Evolutionary conservation across 495 filamentous ascomycete genomes (phyloP).

Genomic region (Acidiella bohemica): DNA sequence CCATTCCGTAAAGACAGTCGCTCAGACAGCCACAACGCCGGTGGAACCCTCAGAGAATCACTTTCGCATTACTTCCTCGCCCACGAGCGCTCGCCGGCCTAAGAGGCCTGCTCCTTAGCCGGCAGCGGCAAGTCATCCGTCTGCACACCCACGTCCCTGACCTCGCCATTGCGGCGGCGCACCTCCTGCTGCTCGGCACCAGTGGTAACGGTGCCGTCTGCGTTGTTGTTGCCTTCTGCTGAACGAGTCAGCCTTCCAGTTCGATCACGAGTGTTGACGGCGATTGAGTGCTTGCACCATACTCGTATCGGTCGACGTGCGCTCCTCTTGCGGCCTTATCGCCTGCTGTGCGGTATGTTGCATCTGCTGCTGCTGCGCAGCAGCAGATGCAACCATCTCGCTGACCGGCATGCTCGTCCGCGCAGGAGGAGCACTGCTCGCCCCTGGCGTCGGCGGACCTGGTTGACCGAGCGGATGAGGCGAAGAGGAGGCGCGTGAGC

Average conservation of each 20-base stretch:
- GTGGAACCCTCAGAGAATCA: no score
- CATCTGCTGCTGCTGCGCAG: constrained; percentile 18
- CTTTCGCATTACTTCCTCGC: no score
- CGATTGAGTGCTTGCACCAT: constrained; percentile 15
- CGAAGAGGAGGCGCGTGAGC: constrained; percentile 25
- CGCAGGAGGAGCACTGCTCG: constrained; percentile 3
- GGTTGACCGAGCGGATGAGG: constrained; percentile 24
- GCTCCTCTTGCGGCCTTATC: constrained; percentile 15
- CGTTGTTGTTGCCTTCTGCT: constrained; percentile 12
- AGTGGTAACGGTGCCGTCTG: constrained; percentile 7
- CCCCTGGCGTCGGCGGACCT: constrained; percentile 16
- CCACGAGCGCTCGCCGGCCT: constrained; percentile 1
- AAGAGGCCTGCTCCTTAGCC: constrained; percentile 8
- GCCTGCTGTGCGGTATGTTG: constrained; percentile 4
- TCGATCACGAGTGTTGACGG: constrained; percentile 8
- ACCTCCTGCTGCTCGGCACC: constrained; percentile 11
- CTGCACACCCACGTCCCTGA: constrained; percentile 19
- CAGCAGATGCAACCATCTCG: constrained; percentile 12
- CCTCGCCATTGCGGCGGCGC: constrained; percentile 1
- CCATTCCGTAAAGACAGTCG: constrained; percentile 7
- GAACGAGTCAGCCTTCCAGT: constrained; percentile 15
- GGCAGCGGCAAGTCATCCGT: constrained; percentile 7
- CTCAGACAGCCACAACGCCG: no score
- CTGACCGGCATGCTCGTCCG: constrained; percentile 11
- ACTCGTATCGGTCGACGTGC: constrained; percentile 17